Base-by-base conservation (phyloP, 202 grass and related monocot species). In the Schoenoplectus tabernaemontani region DNA sequence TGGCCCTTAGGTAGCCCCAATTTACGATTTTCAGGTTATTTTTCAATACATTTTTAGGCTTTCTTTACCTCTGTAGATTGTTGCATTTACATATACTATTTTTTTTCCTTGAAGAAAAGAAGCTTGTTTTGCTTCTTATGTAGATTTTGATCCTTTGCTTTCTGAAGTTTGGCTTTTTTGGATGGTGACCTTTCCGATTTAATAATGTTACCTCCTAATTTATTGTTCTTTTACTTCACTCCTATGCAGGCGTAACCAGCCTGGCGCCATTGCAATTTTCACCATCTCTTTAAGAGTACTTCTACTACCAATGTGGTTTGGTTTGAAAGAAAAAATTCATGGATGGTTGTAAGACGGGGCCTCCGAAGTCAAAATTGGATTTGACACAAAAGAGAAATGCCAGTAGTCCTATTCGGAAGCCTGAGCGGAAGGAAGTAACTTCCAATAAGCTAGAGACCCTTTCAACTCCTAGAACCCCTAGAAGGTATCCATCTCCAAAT, bases 401-500 rank as follows among this genome's bases (percentile, higher is more conserved):
- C 56, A 87, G 58, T 44, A 57, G 53, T 77, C 47, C 72, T 38
- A 84, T 72, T n/a, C 66, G 54, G 28, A 70, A 71, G 76, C 64
- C 60, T 1, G 17, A 30, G 33, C 44, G 47, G 12, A 65, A 65
- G 51, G 87, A 89, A 59, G 82, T 78, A 50, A 19, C 81, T 61
- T 54, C 85, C 38, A 89, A 59, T 82, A 88, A 84, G 83, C 78
- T 51, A 58, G 59, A 83, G 19, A 56, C 53, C 20, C 9, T 58
- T 66, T 64, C 69, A 11, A 80, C 80, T 1, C 68, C 89, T 57
- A 26, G 77, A 2, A 82, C 89, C 17, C 88, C 88, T 10, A 65
- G 80, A 64, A 53, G 93, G 82, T 88, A 82, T 57, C 83, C 90
- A 19, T 93, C 91, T 79, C 93, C 93, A 84, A 97, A 86, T 85